A percentile compares a stretch with the other conserved stretches of the same genome.
Evolutionary conservation across 495 filamentous ascomycete species (phyloP).

Genomic region (Penicillium parvum): DNA sequence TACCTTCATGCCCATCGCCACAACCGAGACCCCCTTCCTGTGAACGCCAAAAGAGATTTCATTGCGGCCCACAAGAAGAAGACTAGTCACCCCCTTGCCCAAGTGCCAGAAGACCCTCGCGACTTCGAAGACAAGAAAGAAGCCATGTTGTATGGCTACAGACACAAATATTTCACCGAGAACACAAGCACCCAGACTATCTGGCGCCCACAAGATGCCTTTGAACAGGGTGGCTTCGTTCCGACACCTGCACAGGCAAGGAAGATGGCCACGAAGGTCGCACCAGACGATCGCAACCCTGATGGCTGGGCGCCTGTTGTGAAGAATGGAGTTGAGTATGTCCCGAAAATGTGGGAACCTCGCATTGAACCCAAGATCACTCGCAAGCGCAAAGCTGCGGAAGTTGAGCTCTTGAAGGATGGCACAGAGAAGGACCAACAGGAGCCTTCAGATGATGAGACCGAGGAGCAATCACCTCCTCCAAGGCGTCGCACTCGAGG

Average conservation of each 20-base stretch:
- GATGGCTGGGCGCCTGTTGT: slow-evolving; percentile 36
- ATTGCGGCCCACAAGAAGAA: slow-evolving; percentile 17
- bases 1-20: slow-evolving; percentile 46
- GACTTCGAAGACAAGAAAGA: slow-evolving; percentile 42
- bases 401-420: slow-evolving; percentile 31
- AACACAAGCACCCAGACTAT: slow-evolving; percentile 7
- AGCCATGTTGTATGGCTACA: slow-evolving; percentile 41
- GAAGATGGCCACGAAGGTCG: slow-evolving; percentile 36
- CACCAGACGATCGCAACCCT: slow-evolving; percentile 33
- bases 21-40: slow-evolving; percentile 9
- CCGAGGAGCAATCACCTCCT: slow-evolving; percentile 21
- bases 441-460: slow-evolving; percentile 27
- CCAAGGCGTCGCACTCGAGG: slow-evolving; percentile 36
- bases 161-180: slow-evolving; percentile 20
- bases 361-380: slow-evolving; percentile 46
- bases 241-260: slow-evolving; percentile 38
- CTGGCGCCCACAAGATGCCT: slow-evolving; percentile 37
- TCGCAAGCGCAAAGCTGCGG: slow-evolving; percentile 43
- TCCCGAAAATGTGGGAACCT: slow-evolving; percentile 44
- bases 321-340: slow-evolving; percentile 31
- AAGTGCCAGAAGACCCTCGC: slow-evolving; percentile 12
- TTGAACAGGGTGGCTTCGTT: slow-evolving; percentile 42
- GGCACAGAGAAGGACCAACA: slow-evolving; percentile 29
- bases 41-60: slow-evolving; percentile 16
- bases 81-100: slow-evolving; percentile 14